Evolutionary conservation across 306 rosid genomes (phyloP).

Genomic region (Lupinus albus): DNA sequence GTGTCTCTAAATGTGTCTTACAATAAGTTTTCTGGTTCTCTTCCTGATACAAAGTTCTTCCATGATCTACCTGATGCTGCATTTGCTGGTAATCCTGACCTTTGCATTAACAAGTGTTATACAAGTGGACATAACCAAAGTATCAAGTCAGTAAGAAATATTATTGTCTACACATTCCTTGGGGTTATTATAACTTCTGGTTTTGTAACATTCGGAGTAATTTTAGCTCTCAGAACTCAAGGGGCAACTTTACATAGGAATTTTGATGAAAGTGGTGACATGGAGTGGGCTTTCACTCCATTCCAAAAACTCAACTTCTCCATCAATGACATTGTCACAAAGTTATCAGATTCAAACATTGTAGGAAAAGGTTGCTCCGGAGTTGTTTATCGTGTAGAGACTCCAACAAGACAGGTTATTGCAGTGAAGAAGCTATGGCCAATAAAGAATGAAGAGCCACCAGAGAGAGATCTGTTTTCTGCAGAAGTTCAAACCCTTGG

Average conservation of each 20-base stretch:
- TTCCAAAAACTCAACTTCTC: conserved; percentile 86
- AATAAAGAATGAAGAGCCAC: conserved; percentile 56
- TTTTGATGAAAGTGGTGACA: conserved; percentile 50
- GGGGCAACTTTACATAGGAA: conserved; percentile 48
- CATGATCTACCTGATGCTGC: conserved; percentile 64
- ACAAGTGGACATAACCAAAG: conserved; percentile 40
- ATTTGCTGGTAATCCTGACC: conserved; percentile 69
- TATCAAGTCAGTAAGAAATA: conserved; percentile 54
- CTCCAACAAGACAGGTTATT: conserved; percentile 72
- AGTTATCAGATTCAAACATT: conserved; percentile 74
- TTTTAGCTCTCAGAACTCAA: conserved; percentile 59
- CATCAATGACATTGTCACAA: conserved; percentile 63
- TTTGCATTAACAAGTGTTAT: conserved; percentile 66
- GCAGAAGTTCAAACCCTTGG: conserved; percentile 91
- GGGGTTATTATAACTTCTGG: conserved; percentile 60
- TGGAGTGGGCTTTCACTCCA: conserved; percentile 89
- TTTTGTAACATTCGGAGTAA: conserved; percentile 56
- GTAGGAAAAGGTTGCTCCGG: conserved; percentile 93
- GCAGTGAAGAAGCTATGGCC: conserved; percentile 99
- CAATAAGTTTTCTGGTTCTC: conserved; percentile 73
- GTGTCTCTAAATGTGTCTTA: conserved; percentile 85
- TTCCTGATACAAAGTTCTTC: conserved; percentile 83
- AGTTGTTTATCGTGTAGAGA: conserved; percentile 86
- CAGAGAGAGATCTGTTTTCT: conserved; percentile 69
- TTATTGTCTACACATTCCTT: conserved; percentile 60